phyloP scores from a whole-genome alignment of 31 red algal species.

The Endocladia muricata region DNA sequence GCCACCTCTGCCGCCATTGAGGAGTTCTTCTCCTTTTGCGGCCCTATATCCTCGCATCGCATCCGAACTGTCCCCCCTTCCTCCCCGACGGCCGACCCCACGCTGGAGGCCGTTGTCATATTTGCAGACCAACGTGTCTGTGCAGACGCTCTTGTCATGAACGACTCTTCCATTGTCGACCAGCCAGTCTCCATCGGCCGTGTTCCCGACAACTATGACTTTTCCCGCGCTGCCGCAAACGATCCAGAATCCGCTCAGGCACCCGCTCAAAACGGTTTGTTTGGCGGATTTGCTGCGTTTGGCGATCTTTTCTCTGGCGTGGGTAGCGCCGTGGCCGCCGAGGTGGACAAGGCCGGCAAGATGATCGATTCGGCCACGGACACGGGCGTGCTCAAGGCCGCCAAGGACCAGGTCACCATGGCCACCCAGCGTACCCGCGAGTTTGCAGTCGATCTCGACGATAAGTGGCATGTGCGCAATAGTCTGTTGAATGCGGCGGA shows the following conservation, averaged over 20 bases:
- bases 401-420: constrained; percentile 58
- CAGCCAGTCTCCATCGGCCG: constrained; percentile 41
- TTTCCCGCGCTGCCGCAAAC: background rate
- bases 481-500: constrained; percentile 42
- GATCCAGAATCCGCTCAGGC: background rate
- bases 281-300: constrained; percentile 40
- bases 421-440: constrained; percentile 42
- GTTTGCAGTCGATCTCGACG: constrained; percentile 60
- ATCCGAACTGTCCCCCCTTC: constrained; percentile 34
- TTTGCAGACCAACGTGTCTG: constrained; percentile 43
- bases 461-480: constrained; percentile 64
- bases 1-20: constrained; percentile 59
- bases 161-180: constrained; percentile 66
- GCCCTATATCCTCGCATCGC: constrained; percentile 49
- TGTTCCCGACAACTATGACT: constrained; percentile 42
- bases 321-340: constrained; percentile 37
- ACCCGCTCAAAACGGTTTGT: background rate
- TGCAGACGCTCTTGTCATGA: constrained; percentile 52
- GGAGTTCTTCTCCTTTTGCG: constrained; percentile 73
- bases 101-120: constrained; percentile 57
- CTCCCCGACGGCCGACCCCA: constrained; percentile 2
- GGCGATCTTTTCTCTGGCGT: constrained; percentile 48
- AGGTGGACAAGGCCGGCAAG: constrained; percentile 53
- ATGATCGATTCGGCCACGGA: constrained; percentile 57
- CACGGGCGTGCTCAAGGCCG: constrained; percentile 56